Base-by-base conservation (phyloP, 1,284 basidiomycete species). In the Taiwanofungus camphoratus region DNA sequence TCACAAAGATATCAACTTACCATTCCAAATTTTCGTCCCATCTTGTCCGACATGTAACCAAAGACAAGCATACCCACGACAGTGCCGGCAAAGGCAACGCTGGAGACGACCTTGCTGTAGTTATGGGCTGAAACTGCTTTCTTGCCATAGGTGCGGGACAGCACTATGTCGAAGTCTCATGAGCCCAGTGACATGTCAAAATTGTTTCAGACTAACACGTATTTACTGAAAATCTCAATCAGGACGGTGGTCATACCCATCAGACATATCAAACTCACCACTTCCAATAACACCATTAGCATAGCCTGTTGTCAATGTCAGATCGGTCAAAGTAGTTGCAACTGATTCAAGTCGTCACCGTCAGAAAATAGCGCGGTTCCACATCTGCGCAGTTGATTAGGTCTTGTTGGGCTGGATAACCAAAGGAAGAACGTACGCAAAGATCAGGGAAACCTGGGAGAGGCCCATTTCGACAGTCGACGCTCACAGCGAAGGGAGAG, bases 11-110 rank as follows among this genome's bases (percentile, higher is more conserved):
- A 12, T 20, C 54, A 38, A 52, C 74, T 52, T 50, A 84, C 80
- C 90, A 92, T 92, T 45, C 91, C 89, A 54, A 83, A 84, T 58
- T 94, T 94, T 42, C 93, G 79, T 6, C 92, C 92, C 44, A 92
- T 55, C 60, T 86, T 87, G 62, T 96, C 93, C 6, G 87, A 88
- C 44, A 92, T 65, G 59, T 81, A 90, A 19, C 84, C 84, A 54
- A 87, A 87, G 26, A 60, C 51, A 43, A 88, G 60, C 85, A 87
- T 87, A 34, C 86, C 92, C n/a, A 92, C 70, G 31, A 95, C 67
- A 11, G 87, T 92, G 15, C 91, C 91, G 21, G 81, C 90, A 54
- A 93, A 93, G 1, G 74, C 74, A 49, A 90, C 65, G 60, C 82
- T 84, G 50, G 70, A 72, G 29, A 92, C 64, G 0, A 69, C 70